Base-by-base conservation (phyloP, 305 asterid species). In the Ruellia speciosa region DNA sequence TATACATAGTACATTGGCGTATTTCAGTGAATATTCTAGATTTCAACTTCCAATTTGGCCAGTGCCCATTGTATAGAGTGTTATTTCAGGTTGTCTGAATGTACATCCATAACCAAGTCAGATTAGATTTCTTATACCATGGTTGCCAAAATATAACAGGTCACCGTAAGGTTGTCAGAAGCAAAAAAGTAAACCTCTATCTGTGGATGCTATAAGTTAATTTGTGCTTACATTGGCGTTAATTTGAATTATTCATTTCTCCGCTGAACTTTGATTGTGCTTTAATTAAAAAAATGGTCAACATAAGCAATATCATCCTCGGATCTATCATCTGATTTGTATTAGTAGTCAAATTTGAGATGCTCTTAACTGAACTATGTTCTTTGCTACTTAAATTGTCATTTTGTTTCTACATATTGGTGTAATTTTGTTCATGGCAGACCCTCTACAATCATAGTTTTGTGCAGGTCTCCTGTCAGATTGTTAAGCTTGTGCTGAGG, bases 401-500 rank as follows among this genome's bases (percentile, higher is more conserved):
- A 56, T 18, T 9, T 50, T 12, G 4, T 50, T 18, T 50, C 40
- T 39, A 0, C 9, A 15, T 13, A 12, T 31, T 4, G 6, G 9
- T 24, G 10, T 13, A 48, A 49, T 52, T 59, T 52, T 47, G 12
- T 68, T 11, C 48, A n/a, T 14, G 20, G 37, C 35, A 31, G 62
- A 53, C 16, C 58, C 55, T 28, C 64, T 72, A 63, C 59, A 52
- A 48, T 51, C 49, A 39, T 70, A 74, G 69, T 58, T 62, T 79
- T 75, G 65, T 78, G 73, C 84, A 92, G 99, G 86, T 88, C 54
- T 80, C 84, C 13, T 81, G 82, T 66, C 88, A 78, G 70, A 81
- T 92, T 75, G 86, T 84, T 65, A 88, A 84, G 75, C 97, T 92
- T 60, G 95, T 86, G 56, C 73, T 92, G 78, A 81, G 97, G 80